Conservation (phyloP, 148 eudicot species). For the Fagopyrum tataricum region DNA sequence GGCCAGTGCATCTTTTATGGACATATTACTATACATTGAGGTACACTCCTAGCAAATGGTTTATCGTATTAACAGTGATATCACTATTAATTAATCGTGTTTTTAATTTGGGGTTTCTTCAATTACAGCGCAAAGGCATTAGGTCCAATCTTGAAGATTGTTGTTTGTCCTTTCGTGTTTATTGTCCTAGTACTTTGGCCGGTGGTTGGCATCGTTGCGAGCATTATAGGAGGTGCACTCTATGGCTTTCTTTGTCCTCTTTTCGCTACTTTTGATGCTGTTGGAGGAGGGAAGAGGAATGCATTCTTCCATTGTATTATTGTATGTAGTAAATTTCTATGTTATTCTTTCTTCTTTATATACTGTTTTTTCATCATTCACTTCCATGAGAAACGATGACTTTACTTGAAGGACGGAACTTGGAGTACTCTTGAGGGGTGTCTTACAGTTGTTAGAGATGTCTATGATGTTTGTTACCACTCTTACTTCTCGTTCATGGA, state of each 20-base stretch:
- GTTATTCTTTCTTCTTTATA: not conserved
- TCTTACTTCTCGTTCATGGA: conserved; percentile 82
- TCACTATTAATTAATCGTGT: conserved; percentile 4
- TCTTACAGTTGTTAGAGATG: conserved; percentile 56
- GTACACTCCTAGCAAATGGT: conserved; percentile 25
- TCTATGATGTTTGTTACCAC: conserved; percentile 63
- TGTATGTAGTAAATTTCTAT: conserved; percentile 35
- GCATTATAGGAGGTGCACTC: conserved; percentile 56
- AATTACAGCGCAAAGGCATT: conserved; percentile 65
- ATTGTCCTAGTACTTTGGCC: conserved; percentile 58
- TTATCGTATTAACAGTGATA: not conserved
- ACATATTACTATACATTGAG: conserved; percentile 60
- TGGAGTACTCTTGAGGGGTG: conserved; percentile 56
- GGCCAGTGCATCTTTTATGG: conserved; percentile 69
- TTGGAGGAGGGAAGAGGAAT: conserved; percentile 70
- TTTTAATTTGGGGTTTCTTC: not conserved
- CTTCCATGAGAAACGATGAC: conserved; percentile 8
- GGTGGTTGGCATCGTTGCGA: conserved; percentile 41
- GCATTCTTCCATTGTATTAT: conserved; percentile 51
- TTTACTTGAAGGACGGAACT: conserved; percentile 76
- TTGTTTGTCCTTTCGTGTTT: conserved; percentile 41
- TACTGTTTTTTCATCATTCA: not conserved
- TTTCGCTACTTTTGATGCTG: conserved; percentile 81
- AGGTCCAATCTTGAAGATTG: conserved; percentile 75
- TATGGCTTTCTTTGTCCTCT: conserved; percentile 86